Base-by-base conservation (phyloP, 371 early-diverging fungal genomes). In the Mucor indicus region DNA sequence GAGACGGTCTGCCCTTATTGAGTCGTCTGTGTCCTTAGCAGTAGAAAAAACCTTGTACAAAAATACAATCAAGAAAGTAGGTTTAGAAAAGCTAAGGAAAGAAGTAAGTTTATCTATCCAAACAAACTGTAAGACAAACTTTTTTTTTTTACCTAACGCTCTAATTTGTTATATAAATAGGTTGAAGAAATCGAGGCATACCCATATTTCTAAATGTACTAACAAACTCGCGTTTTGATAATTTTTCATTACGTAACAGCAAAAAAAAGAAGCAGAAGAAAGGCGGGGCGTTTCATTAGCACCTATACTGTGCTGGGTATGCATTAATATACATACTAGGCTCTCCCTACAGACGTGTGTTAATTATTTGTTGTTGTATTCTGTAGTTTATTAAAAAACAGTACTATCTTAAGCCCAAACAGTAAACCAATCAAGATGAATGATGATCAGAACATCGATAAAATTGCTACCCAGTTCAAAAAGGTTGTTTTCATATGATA, bases 381-480 rank as follows among this genome's bases (percentile, higher is more conserved):
- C 32, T 52, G 9, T 38, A 52, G 39, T 38, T 44, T 52, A 9
- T 3, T 44, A 17, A 52, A 39, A 44, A 44, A 52, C 20, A 35
- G 23, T 38, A 44, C 44, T 17, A 12, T 38, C 13, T 44, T 52
- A 38, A 38, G 44, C 31, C 38, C 44, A 38, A 52, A 44, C 22
- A 52, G 44, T 1, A 44, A 38, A 38, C 32, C 33, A 38, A 30
- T 52, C 39, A 38, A 44, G 7, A 44, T 52, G 44, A 55, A 48
- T 30, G n/a, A 23, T 44, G 25, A 15, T 19, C 25, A 44, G 25
- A 49, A 48, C 49, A 43, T 49, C 25, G n/a, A 49, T 30, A 49
- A 56, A 56, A 56, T 47, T 42, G 46, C 36, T 27, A 46, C 37
- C 37, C 48, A 47, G 37, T 53, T 53, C 36, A 53, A 53, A 53